Conservation (phyloP, 805 yeast species). For the Candida germanica region DNA sequence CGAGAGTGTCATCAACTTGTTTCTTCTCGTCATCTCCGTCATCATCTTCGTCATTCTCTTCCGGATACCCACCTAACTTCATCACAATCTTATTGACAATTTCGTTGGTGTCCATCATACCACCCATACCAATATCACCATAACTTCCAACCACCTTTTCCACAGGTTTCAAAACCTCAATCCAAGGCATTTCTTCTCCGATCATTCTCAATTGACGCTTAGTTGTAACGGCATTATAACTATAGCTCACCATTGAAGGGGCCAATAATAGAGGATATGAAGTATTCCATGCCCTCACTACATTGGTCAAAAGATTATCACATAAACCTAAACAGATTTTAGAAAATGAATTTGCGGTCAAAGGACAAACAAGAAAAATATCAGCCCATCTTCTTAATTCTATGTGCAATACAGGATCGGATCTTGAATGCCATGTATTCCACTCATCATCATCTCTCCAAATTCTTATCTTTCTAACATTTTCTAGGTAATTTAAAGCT, state of each 20-base stretch:
- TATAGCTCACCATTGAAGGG: conserved; percentile 93
- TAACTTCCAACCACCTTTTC: conserved; percentile 90
- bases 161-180: conserved; percentile 88
- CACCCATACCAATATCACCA: conserved; percentile 99
- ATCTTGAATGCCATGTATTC: conserved; percentile 72
- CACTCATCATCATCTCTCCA: conserved; percentile 63
- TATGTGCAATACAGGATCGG: conserved; percentile 92
- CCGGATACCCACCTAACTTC: conserved; percentile 56
- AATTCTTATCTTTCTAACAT: conserved; percentile 42
- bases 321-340: conserved; percentile 89
- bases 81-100: conserved; percentile 81
- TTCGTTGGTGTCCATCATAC: conserved; percentile 97
- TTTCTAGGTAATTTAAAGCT: conserved; percentile 36
- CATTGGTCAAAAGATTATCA: conserved; percentile 86
- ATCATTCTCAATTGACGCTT: conserved; percentile 75
- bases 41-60: conserved; percentile 49
- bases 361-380: conserved; percentile 86
- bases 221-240: conserved; percentile 86
- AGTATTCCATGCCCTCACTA: conserved; percentile 94
- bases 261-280: conserved; percentile 85
- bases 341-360: conserved; percentile 88
- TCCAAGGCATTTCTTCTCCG: conserved; percentile 91
- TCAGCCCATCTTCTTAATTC: conserved; percentile 98
- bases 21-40: conserved; percentile 36
- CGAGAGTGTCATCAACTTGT: conserved; percentile 34